These are phyloP conservation scores for Penicillium taxi DNA, from an alignment of 495 filamentous ascomycete genomes.

Conservation along the genomic window DNA sequence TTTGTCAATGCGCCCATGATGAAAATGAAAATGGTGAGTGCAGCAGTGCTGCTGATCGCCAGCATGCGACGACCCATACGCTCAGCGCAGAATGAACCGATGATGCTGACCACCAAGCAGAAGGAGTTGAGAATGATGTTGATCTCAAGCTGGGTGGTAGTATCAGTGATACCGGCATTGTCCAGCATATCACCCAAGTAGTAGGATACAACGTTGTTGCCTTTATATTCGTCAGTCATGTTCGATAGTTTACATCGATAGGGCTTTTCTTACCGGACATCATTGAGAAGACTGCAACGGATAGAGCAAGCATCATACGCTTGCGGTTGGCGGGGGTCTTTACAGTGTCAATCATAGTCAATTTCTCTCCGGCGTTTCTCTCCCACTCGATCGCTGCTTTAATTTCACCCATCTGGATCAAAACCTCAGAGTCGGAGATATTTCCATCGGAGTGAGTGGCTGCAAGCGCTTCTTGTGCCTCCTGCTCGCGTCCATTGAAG, in stretches of 20 bases:
- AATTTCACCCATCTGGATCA: not conserved
- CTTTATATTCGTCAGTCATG: too few species aligned
- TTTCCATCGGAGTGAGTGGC: not conserved
- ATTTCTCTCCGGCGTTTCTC: not conserved
- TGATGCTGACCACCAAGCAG: not conserved
- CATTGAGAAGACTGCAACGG: slow-evolving; percentile 1
- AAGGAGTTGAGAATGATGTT: slow-evolving; percentile 2
- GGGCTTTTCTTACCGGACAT: slow-evolving; percentile 1
- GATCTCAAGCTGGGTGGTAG: slow-evolving; percentile 2
- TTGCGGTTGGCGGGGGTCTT: slow-evolving; percentile 1
- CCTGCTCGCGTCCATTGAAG: slow-evolving; percentile 16
- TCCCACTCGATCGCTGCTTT: not conserved
- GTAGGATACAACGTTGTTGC: slow-evolving; percentile 45
- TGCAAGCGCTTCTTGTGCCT: slow-evolving; percentile 13
- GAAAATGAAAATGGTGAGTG: slow-evolving; percentile 2
- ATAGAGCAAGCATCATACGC: slow-evolving; percentile 1
- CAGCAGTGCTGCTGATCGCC: not conserved
- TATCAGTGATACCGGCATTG: slow-evolving; percentile 1
- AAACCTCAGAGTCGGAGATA: not conserved
- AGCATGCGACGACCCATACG: not conserved
- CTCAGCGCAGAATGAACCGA: not conserved
- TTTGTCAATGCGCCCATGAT: slow-evolving; percentile 1
- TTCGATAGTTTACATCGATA: not conserved
- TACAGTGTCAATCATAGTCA: not conserved
- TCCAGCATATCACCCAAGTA: slow-evolving; percentile 1